A percentile compares a stretch with the other conserved stretches of the same genome.
Conservation (phyloP, 768 basidiomycete species). For the Suillus tomentosus region DNA sequence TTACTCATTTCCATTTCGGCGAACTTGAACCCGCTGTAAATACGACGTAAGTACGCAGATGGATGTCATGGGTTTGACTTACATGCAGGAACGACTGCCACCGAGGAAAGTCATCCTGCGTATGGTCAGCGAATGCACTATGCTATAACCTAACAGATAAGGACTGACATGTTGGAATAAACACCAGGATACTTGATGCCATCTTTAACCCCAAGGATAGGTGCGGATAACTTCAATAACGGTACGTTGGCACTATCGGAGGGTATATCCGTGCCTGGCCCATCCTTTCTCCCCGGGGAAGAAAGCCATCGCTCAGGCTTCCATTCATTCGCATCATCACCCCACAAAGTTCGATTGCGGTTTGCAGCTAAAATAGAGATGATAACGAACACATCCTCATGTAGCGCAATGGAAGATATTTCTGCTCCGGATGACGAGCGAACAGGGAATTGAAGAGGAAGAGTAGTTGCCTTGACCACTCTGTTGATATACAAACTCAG, state of each 20-base stretch:
- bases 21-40: conserved; percentile 8
- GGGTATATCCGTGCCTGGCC: conserved; percentile 27
- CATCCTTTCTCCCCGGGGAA: background rate
- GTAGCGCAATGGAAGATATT: background rate
- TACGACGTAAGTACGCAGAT: conserved; percentile 22
- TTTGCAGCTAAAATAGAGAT: conserved; percentile 45
- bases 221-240: background rate
- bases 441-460: conserved; percentile 6
- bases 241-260: conserved; percentile 23
- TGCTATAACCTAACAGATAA: background rate
- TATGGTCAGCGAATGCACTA: background rate
- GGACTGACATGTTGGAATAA: conserved; percentile 45
- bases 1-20: conserved; percentile 11
- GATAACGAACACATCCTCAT: conserved; percentile 32
- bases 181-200: conserved; percentile 38
- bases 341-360: conserved; percentile 47
- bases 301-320: conserved; percentile 49
- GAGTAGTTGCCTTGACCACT: background rate
- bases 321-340: conserved; percentile 41
- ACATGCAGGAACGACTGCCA: conserved; percentile 6
- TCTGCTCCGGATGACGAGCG: conserved; percentile 2
- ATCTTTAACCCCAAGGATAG: conserved; percentile 1
- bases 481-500: background rate
- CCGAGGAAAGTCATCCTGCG: conserved; percentile 6
- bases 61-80: conserved; percentile 37